Conservation (phyloP, 2,329 filamentous ascomycete species). For the Boeremia lycopersici region DNA sequence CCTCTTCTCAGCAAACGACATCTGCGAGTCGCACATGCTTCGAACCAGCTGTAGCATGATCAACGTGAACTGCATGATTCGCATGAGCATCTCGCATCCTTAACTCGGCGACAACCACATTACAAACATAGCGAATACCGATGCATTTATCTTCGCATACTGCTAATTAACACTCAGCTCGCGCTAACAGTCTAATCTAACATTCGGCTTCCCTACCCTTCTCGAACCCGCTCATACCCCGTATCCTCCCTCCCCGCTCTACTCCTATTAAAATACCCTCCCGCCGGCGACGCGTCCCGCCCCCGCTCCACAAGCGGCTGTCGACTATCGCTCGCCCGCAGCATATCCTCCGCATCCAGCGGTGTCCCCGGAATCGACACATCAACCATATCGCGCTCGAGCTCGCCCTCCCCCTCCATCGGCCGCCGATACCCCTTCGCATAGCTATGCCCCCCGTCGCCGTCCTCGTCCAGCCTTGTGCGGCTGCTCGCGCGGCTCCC, state of each 20-base stretch:
- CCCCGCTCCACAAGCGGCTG: slow-evolving; percentile 24
- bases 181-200: background rate
- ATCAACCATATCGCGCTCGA: slow-evolving; percentile 23
- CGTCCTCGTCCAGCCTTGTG: slow-evolving; percentile 27
- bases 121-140: background rate
- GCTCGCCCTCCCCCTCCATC: slow-evolving; percentile 17
- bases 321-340: slow-evolving; percentile 21
- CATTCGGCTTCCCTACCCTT: background rate
- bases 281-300: slow-evolving; percentile 19
- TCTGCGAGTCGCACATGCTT: too few species aligned
- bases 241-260: slow-evolving; percentile 3
- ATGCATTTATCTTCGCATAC: too few species aligned
- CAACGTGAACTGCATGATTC: too few species aligned
- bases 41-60: too few species aligned
- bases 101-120: background rate
- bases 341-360: slow-evolving; percentile 28
- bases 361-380: slow-evolving; percentile 28
- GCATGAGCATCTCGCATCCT: too few species aligned
- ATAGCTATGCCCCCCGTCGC: slow-evolving; percentile 33
- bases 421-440: slow-evolving; percentile 33
- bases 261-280: slow-evolving; percentile 8
- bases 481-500: slow-evolving; percentile 29
- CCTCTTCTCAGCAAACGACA: too few species aligned
- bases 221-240: slow-evolving; percentile 8
- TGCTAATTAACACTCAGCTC: background rate